Evolutionary conservation across 192 early-diverging fungal species (phyloP), one percentile per base, ranked within the genome.

Genomic region (Backusella tuberculispora): DNA sequence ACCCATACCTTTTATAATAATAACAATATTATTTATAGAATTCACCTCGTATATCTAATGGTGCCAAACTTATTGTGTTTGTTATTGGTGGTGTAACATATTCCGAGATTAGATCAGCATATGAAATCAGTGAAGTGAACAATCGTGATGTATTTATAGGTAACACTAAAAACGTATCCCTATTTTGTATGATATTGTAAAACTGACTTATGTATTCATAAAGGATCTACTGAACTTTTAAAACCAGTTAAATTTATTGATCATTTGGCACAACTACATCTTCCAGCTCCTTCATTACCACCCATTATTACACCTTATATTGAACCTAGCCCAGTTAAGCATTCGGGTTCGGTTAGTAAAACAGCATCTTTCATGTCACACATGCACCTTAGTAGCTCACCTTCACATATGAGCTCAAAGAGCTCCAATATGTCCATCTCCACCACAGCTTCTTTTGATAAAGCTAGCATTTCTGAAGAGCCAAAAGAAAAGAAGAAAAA

Each of bases 11-110:
- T n/a, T 43, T 7, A 14, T 17, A 19, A 7, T 26, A 69, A 19
- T 7, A 0, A 26, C 9, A 26, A 40, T 26, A 17, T 24, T 72
- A 13, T 13, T 9, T 56, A 19, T 43, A 72, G 53, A 6, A 12
- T 37, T 9, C 8, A 4, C 5, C 9, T 14, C 46, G 24, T 46
- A 10, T 34, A 42, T 41, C 66, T 26, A 42, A 63, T 46, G 69
- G 92, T 24, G 83, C 90, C 5, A 83, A 91, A 42, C 53, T 94
- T n/a, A 86, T 95, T 63, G 81, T 96, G 8, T 96, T 96, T 75
- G 85, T 95, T n/a, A 84, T 93, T 47, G 95, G 95, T 40, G 95
- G 95, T 19, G 77, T 92, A 21, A 89, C 90, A 4, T 91, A 89
- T 69, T 91, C 93, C 13, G 95, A 96, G 78, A 85, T 96, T 45